Evolutionary conservation across 495 filamentous ascomycete genomes (phyloP), one percentile per base, ranked within the genome.

Genomic region (Penicillium paradoxum): DNA sequence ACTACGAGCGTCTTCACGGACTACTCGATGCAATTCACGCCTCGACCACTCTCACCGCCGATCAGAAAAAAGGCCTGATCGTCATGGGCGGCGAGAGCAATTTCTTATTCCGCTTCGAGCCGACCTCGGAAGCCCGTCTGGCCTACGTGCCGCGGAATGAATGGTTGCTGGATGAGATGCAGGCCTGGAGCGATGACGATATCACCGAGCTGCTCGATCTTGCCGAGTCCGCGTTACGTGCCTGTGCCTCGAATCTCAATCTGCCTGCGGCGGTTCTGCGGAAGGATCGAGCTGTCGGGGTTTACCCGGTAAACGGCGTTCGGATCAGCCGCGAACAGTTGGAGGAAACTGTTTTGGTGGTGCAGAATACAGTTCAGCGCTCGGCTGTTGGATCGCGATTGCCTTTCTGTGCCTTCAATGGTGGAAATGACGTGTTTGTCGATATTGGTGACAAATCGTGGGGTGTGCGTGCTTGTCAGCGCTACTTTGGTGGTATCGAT

Each of bases 401-500:
- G 17, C 93, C 95, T 1, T 99, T 99, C 64, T 99, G 95, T 64
- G 95, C 93, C 19, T 99, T 99, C 74, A 97, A 99, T 67, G 93
- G 83, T 79, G 91, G 92, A 7, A 91, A 95, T 51, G 91, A 97
- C 64, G 90, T 97, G 19, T 99, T 99, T 64, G 92, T 99, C 33
- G 95, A 99, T 70, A 97, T 99, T 59, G 95, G 95, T 43, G 95
- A 99, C 68, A 99, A 99, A 66, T 87, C 86, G 36, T 92, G 89
- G 84, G 95, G 95, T 53, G 95, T 99, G 19, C 74, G 87, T 10
- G 89, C 87, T 0, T 96, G 90, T 51, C 93, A 97, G 73, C 77
- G 81, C n/a, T 99, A 90, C 73, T 95, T 97, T 60, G 88, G 85
- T 6, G 81, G 79, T 9, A 85, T 89, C 45, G 77, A 80, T 34